Percentiles rank a stretch among this genome's conserved stretches.
phyloP scores from a whole-genome alignment of 345 rosid genomes.

The Eucalyptus curtisii region DNA sequence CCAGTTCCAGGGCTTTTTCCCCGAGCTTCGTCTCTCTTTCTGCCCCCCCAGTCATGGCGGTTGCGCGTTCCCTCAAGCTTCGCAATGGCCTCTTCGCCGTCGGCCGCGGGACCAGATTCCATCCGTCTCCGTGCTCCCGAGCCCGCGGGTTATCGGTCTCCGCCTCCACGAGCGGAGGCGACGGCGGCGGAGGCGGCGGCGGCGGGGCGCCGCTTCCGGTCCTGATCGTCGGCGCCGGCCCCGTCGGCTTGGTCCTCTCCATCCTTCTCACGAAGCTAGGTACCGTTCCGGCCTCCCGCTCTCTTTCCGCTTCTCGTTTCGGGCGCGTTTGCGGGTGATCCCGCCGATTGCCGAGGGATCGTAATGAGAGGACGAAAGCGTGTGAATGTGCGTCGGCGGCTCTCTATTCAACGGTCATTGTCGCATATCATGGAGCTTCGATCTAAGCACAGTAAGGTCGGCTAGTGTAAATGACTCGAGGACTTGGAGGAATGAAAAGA shows the following conservation, averaged over 20 bases:
- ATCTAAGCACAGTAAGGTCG: background rate
- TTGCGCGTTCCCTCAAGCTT: constrained; percentile 29
- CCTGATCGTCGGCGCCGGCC: constrained; percentile 91
- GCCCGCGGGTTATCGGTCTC: constrained; percentile 7
- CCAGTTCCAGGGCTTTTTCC: background rate
- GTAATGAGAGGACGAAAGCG: background rate
- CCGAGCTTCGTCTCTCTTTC: background rate
- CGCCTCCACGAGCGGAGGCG: background rate
- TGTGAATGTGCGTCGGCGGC: background rate
- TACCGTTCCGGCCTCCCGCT: background rate
- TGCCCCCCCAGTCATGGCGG: constrained; percentile 13
- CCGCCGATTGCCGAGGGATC: background rate
- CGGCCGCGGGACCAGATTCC: constrained; percentile 10
- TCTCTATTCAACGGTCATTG: background rate
- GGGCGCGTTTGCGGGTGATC: background rate
- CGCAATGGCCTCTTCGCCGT: constrained; percentile 10
- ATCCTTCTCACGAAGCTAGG: constrained; percentile 77
- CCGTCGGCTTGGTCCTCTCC: constrained; percentile 87
- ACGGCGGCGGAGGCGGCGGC: background rate
- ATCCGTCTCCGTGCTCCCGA: constrained; percentile 13
- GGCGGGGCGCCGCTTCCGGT: constrained; percentile 42
- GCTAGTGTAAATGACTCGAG: background rate
- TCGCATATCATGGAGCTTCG: background rate
- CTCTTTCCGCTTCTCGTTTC: background rate
- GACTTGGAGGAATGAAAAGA: background rate